Evolutionary conservation across 2,329 filamentous ascomycete species (phyloP).

Genomic region (Sclerotinia trifoliorum): DNA sequence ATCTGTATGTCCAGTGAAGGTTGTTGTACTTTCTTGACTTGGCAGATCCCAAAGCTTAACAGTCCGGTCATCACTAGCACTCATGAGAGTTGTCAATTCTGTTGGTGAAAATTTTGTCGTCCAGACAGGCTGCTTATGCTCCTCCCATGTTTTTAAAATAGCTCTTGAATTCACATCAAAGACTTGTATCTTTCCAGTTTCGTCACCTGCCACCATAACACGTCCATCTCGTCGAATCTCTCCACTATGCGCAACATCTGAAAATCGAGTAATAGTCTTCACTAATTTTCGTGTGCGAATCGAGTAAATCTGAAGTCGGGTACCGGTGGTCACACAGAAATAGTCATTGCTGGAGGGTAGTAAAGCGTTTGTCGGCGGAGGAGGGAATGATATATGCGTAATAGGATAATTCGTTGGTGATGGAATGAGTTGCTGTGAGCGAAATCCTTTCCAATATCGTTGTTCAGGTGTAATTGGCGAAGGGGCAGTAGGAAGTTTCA

Average conservation of each 20-base stretch:
- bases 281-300: constrained; percentile 86
- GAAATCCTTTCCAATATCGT: constrained; percentile 94
- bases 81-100: constrained; percentile 84
- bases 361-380: constrained; percentile 45
- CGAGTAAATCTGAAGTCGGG: constrained; percentile 90
- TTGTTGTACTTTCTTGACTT: constrained; percentile 70
- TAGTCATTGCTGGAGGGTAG: constrained; percentile 58
- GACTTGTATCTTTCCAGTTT: constrained; percentile 88
- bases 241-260: constrained; percentile 84
- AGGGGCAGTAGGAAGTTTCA: constrained; percentile 77
- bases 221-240: constrained; percentile 86
- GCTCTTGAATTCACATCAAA: constrained; percentile 89
- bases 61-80: constrained; percentile 86
- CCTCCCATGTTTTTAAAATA: constrained; percentile 91
- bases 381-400: constrained; percentile 80
- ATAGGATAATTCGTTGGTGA: constrained; percentile 74
- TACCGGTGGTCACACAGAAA: constrained; percentile 93
- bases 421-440: constrained; percentile 83
- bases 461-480: constrained; percentile 87
- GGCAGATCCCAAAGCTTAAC: constrained; percentile 94
- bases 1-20: constrained; percentile 83
- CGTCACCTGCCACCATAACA: constrained; percentile 87
- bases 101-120: constrained; percentile 85
- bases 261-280: constrained; percentile 92
- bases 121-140: constrained; percentile 94